These are phyloP conservation scores for Penicillium sp. DNA, from an alignment of 2,329 filamentous ascomycete species.

Conservation along the genomic window DNA sequence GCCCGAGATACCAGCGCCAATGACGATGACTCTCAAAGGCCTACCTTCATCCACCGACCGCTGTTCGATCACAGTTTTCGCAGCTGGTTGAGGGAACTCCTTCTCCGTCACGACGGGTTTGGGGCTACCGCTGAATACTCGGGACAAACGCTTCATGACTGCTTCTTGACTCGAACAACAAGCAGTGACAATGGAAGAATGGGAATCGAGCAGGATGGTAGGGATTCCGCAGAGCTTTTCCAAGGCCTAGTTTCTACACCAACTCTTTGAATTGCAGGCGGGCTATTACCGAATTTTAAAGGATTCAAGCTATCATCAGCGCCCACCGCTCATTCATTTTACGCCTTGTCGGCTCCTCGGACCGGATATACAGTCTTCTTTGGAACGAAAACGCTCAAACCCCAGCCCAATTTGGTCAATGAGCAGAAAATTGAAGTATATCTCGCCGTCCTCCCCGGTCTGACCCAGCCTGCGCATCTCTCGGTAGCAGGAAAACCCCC, in stretches of 20 bases:
- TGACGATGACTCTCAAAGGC: conserved; percentile 37
- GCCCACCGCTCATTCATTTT: neutral
- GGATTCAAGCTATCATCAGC: neutral
- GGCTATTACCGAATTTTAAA: neutral
- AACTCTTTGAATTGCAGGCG: neutral
- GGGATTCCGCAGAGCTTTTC: neutral
- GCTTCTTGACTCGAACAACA: neutral
- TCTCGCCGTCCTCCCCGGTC: neutral
- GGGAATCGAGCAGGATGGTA: neutral
- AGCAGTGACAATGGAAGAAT: neutral
- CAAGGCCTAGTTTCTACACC: neutral
- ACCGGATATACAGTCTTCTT: neutral
- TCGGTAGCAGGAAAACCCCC: conserved; percentile 1
- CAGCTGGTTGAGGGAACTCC: neutral
- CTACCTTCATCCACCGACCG: conserved; percentile 37
- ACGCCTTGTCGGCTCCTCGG: neutral
- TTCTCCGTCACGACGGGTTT: neutral
- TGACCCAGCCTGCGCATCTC: neutral
- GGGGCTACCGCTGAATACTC: conserved; percentile 7
- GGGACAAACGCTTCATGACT: conserved; percentile 8
- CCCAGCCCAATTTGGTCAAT: neutral
- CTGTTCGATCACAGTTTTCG: conserved; percentile 24
- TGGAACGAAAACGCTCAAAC: neutral
- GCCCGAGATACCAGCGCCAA: conserved; percentile 44
- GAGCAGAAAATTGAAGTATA: neutral